Conservation (phyloP, 2,329 filamentous ascomycete species). For the Immersiporthe knoxdaviesiana region DNA sequence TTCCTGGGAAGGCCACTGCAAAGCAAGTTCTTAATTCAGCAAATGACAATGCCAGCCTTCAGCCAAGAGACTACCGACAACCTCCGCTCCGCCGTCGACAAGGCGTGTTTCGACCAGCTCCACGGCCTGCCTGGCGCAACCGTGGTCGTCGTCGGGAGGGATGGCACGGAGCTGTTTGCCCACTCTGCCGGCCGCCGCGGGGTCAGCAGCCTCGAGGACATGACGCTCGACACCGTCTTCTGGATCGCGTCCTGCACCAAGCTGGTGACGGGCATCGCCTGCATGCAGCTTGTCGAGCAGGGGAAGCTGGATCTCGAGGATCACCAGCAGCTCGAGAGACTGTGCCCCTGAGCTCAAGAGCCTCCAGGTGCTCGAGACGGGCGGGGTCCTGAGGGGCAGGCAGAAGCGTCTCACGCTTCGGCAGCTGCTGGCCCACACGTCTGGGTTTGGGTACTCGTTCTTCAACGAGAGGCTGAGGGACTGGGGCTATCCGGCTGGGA, state of each 20-base stretch:
- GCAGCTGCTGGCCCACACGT: slow-evolving; percentile 60
- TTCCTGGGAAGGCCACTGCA: neutral
- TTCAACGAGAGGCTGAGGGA: slow-evolving; percentile 54
- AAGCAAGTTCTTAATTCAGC: neutral
- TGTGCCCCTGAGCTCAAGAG: slow-evolving; percentile 55
- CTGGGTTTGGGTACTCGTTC: slow-evolving; percentile 62
- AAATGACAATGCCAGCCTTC: slow-evolving; percentile 29
- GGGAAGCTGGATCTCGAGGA: slow-evolving; percentile 34
- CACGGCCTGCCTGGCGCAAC: slow-evolving; percentile 49
- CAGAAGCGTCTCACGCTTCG: slow-evolving; percentile 56
- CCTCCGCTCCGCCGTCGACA: slow-evolving; percentile 41
- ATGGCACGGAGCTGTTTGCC: slow-evolving; percentile 51
- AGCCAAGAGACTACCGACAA: slow-evolving; percentile 27
- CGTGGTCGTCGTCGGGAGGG: slow-evolving; percentile 50
- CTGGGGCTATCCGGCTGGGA: slow-evolving; percentile 51
- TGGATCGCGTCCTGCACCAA: slow-evolving; percentile 64
- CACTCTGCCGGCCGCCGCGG: slow-evolving; percentile 54
- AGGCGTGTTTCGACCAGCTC: slow-evolving; percentile 42
- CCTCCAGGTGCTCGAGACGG: slow-evolving; percentile 48
- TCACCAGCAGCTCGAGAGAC: slow-evolving; percentile 30
- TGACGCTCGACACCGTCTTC: slow-evolving; percentile 56
- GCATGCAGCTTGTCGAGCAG: slow-evolving; percentile 58
- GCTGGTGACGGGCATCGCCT: slow-evolving; percentile 54
- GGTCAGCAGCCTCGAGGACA: slow-evolving; percentile 21
- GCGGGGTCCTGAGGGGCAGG: slow-evolving; percentile 48